phyloP scores from a whole-genome alignment of 169 alveolate species.

The Eimeria maxima region DNA sequence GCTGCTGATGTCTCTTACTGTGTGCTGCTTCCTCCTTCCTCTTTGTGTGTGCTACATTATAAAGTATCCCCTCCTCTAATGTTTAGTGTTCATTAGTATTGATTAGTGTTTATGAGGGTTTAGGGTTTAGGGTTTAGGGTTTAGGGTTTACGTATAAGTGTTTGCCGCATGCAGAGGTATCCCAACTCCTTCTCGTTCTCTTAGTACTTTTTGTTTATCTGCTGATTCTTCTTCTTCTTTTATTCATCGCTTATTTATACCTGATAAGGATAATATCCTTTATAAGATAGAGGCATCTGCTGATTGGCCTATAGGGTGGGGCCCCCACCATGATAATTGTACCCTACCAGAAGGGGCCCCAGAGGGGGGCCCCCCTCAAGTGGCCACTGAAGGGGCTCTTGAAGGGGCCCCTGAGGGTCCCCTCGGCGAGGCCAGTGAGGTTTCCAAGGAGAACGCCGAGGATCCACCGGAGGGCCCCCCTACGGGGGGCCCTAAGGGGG shows the following conservation, averaged over 20 bases:
- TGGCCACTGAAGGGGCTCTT: background rate
- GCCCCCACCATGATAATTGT: background rate
- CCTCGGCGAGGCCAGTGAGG: background rate
- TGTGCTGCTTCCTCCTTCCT: background rate
- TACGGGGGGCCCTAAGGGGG: slow-evolving; percentile 1
- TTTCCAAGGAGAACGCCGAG: too few species aligned
- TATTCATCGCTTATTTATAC: slow-evolving; percentile 26
- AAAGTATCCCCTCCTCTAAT: background rate
- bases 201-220: background rate
- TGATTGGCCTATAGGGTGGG: slow-evolving; percentile 30
- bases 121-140: slow-evolving; percentile 65
- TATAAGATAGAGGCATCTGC: slow-evolving; percentile 70
- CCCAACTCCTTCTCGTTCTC: background rate
- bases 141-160: background rate
- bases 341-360: slow-evolving; percentile 18
- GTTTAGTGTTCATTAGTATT: background rate
- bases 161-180: background rate
- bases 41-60: background rate
- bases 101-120: background rate
- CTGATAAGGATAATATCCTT: slow-evolving; percentile 10
- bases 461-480: background rate
- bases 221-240: background rate
- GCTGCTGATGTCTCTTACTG: background rate
- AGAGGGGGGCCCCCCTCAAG: too few species aligned
- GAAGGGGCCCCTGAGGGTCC: background rate